Percentiles rank a stretch among this genome's conserved stretches.
These are phyloP conservation scores for Coelastrella sp. DNA, from an alignment of 139 green algal genomes.

Conservation along the genomic window DNA sequence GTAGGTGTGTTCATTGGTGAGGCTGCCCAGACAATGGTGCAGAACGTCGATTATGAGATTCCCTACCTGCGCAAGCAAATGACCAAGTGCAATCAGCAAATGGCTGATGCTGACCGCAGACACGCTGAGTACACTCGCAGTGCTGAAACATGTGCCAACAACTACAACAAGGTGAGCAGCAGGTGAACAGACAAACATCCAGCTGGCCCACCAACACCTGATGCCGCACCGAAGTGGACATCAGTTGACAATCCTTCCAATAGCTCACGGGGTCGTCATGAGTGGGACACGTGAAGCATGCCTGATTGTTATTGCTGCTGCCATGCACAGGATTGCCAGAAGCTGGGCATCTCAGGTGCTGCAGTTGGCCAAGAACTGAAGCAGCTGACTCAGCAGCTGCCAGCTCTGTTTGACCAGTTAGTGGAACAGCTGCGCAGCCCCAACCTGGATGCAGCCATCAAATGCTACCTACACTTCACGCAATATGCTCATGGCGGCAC, in stretches of 20 bases:
- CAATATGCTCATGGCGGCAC: conserved; percentile 36
- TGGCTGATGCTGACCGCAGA: conserved; percentile 73
- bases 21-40: conserved; percentile 63
- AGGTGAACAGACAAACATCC: no score
- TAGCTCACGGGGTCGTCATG: not conserved
- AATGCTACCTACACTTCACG: conserved; percentile 56
- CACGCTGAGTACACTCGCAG: conserved; percentile 70
- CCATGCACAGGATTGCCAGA: conserved; percentile 64
- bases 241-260: not conserved
- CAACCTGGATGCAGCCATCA: not conserved
- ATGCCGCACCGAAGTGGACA: no score
- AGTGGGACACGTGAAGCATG: not conserved
- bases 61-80: conserved; percentile 76
- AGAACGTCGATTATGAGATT: conserved; percentile 85
- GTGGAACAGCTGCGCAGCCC: conserved; percentile 49
- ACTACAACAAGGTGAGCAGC: conserved; percentile 67
- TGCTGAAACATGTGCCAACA: conserved; percentile 58
- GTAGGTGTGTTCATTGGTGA: conserved; percentile 80
- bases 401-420: conserved; percentile 46
- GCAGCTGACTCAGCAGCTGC: conserved; percentile 63
- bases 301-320: not conserved
- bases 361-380: conserved; percentile 60
- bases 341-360: conserved; percentile 59
- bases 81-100: conserved; percentile 60
- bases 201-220: no score